phyloP scores from a whole-genome alignment of 1,139 yeast species.

The Kodamaea sp. region DNA sequence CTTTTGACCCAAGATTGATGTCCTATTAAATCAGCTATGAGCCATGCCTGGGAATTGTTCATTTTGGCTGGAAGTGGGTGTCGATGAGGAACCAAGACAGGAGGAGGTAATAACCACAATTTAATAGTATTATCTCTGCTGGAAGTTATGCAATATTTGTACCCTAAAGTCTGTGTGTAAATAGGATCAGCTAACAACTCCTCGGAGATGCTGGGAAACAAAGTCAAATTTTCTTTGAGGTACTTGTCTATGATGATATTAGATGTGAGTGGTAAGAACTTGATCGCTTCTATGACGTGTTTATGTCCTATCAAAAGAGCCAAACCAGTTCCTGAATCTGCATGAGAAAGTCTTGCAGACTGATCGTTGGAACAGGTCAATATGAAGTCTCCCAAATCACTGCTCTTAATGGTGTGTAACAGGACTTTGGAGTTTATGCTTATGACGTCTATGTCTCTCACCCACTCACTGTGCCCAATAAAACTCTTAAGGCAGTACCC shows the following conservation, averaged over 20 bases:
- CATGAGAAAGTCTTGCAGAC: slow-evolving; percentile 63
- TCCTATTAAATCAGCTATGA: slow-evolving; percentile 58
- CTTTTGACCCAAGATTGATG: slow-evolving; percentile 89
- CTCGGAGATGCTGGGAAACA: slow-evolving; percentile 38
- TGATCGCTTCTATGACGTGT: slow-evolving; percentile 79
- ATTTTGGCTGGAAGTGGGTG: slow-evolving; percentile 55
- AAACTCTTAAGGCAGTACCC: slow-evolving; percentile 72
- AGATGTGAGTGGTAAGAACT: slow-evolving; percentile 61
- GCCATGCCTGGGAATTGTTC: slow-evolving; percentile 60
- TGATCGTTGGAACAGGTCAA: slow-evolving; percentile 85
- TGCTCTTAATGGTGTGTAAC: slow-evolving; percentile 12
- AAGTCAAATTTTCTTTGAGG: slow-evolving; percentile 32
- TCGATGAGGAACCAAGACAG: slow-evolving; percentile 53
- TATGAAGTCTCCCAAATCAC: slow-evolving; percentile 52
- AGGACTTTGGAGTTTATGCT: slow-evolving; percentile 18
- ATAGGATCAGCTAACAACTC: slow-evolving; percentile 29
- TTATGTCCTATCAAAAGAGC: slow-evolving; percentile 74
- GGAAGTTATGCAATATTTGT: slow-evolving; percentile 72
- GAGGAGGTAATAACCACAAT: slow-evolving; percentile 76
- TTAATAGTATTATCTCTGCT: slow-evolving; percentile 79
- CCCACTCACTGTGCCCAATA: slow-evolving; percentile 89
- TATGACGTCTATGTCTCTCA: slow-evolving; percentile 58
- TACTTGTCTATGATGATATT: slow-evolving; percentile 53
- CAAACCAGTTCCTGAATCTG: slow-evolving; percentile 67
- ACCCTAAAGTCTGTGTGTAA: slow-evolving; percentile 46